Evolutionary conservation across 495 filamentous ascomycete species (phyloP).

Genomic region (Neurospora terricola): DNA sequence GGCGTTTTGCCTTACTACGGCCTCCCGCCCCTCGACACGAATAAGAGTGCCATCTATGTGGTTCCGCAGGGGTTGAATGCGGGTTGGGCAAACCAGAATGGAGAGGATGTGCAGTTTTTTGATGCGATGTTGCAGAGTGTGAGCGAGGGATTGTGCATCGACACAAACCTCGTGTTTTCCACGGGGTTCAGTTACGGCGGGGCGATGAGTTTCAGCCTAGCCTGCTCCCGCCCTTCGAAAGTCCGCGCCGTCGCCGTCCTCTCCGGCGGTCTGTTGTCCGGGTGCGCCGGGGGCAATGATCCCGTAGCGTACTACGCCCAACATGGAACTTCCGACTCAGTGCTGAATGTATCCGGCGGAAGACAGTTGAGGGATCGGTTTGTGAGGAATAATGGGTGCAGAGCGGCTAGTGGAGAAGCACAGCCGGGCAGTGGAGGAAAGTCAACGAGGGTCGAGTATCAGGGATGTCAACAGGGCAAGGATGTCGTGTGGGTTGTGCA

Average conservation of each 20-base stretch:
- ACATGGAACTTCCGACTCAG: slow-evolving; percentile 31
- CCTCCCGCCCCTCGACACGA: slow-evolving; percentile 25
- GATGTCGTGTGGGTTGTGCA: slow-evolving; percentile 23
- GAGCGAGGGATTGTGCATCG: slow-evolving; percentile 34
- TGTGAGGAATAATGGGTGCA: slow-evolving; percentile 33
- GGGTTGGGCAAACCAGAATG: slow-evolving; percentile 34
- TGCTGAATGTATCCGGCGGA: slow-evolving; percentile 28
- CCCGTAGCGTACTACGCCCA: slow-evolving; percentile 37
- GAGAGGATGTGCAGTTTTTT: slow-evolving; percentile 36
- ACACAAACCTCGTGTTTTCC: slow-evolving; percentile 33
- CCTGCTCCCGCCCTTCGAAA: slow-evolving; percentile 25
- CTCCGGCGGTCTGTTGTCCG: slow-evolving; percentile 23
- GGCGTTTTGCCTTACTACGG: slow-evolving; percentile 33
- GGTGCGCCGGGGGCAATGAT: slow-evolving; percentile 31
- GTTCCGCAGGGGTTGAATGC: slow-evolving; percentile 32
- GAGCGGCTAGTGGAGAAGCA: slow-evolving; percentile 4
- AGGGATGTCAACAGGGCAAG: slow-evolving; percentile 21
- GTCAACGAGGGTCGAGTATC: slow-evolving; percentile 22
- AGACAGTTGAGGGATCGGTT: slow-evolving; percentile 28
- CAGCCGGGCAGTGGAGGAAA: slow-evolving; percentile 9
- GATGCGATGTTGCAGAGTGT: slow-evolving; percentile 26
- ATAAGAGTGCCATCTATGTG: slow-evolving; percentile 31
- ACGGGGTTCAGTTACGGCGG: slow-evolving; percentile 42
- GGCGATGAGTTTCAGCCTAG: slow-evolving; percentile 36
- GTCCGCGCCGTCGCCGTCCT: slow-evolving; percentile 37